Evolutionary conservation across 495 filamentous ascomycete species (phyloP), one percentile per base, ranked within the genome.

Genomic region (Penicillium pulvis): DNA sequence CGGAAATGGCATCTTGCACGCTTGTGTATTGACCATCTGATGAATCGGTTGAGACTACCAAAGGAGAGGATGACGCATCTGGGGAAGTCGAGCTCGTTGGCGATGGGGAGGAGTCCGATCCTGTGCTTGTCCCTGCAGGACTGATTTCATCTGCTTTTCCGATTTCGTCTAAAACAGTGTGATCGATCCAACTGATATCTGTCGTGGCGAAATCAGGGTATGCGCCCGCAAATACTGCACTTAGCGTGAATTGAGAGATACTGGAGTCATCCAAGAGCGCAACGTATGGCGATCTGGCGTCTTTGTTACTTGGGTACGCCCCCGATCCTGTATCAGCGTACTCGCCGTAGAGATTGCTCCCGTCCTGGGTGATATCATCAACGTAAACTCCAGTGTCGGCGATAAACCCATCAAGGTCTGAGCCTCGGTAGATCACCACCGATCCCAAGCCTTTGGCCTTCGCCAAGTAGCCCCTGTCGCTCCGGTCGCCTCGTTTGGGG

Each of bases 101-200:
- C 6, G 51, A 53, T 17, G 24, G 52, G 11, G 33, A 35, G n/a
- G 33, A 4, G 1, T 16, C 42, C 2, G 54, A 42, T 41, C 19
- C 19, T 43, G 3, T 9, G 28, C 10, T 39, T 39, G 35, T 14
- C 14, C 11, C 31, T 4, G 35, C 4, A 17, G 48, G n/a, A 8
- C 12, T 23, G 6, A 14, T 3, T 12, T 20, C 53, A 33, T 61
- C 53, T 19, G 58, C 58, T 11, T 31, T 56, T 11, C 53, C 49
- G 16, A 62, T 62, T 0, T 45, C 59, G 2, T 51, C 43, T 11
- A 62, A 16, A 11, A 51, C 30, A 16, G 12, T 16, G 20, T 28
- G 26, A 14, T 62, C 59, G 33, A 62, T 46, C 59, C 59, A 62
- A 10, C n/a, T 31, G 0, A 50, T 62, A 36, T 58, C 55, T 1